Base-by-base conservation (phyloP, 345 rosid species). In the Gossypium herbaceum region DNA sequence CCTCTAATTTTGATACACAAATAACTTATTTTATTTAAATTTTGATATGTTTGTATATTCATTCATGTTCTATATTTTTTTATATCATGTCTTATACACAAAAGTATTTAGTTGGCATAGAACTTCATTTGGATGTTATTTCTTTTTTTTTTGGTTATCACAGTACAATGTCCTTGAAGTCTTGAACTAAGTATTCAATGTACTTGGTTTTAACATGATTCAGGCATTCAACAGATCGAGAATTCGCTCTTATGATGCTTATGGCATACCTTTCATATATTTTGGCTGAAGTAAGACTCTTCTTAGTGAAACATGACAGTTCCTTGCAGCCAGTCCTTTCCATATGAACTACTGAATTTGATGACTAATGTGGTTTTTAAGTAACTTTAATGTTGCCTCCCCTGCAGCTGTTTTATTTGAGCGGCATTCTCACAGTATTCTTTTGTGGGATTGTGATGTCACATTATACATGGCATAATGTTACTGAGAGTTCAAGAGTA, bases 391-490 rank as follows among this genome's bases (percentile, higher is more conserved):
- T 48, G n/a, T 76, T 45, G 41, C 20, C 70, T 12, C 16, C 20
- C 51, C 15, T 84, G 92, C 86, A 92, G 97, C 85, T 90, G 60
- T 92, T 87, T 65, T 84, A 86, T 76, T 86, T 92, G 81, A 92
- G 97, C 41, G 92, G 94, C 79, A 92, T 92, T 79, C 97, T 92
- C 79, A 90, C 97, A 7, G 94, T 92, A 56, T 92, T 92, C 73
- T 90, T 92, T 85, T 90, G 97, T 78, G 94, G 97, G 66, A 90
- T 92, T 82, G 93, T 90, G 75, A 92, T 92, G 97, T 92, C 97
- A 12, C 97, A 92, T 86, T 92, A 92, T 81, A 92, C 94, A 50
- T 92, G 94, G 97, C 97, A 92, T 83, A 92, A 92, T 59, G 97
- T 92, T 67, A 92, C 97, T 2, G 94, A 92, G 89, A 85, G 97